These are phyloP conservation scores for Jaminaea rosea DNA, from an alignment of 1,284 basidiomycete species.

Conservation along the genomic window DNA sequence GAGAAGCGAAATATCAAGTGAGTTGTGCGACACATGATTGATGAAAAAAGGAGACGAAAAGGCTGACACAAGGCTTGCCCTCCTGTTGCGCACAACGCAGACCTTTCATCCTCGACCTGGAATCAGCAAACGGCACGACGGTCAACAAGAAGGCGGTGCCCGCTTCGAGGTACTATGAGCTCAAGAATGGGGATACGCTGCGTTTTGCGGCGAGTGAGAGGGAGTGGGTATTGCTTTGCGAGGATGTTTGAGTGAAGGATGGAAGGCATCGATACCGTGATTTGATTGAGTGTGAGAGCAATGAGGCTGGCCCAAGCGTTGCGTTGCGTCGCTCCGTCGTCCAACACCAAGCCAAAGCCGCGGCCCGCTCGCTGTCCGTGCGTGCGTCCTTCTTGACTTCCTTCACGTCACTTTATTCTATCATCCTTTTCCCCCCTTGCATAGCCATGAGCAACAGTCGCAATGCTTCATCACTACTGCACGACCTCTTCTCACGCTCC, in stretches of 20 bases:
- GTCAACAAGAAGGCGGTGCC: not conserved
- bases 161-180: not conserved
- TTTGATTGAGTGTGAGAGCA: too few species aligned
- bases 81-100: not conserved
- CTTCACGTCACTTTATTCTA: not conserved
- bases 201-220: not conserved
- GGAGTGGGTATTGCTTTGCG: not conserved
- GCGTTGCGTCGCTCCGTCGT: too few species aligned
- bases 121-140: not conserved
- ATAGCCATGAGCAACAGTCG: not conserved
- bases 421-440: not conserved
- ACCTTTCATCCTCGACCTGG: not conserved
- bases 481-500: not conserved
- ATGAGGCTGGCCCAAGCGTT: too few species aligned
- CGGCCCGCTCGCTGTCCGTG: too few species aligned
- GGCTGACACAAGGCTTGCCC: not conserved
- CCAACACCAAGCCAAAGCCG: not conserved
- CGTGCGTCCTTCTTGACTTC: not conserved
- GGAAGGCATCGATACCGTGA: not conserved
- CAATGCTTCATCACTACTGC: not conserved
- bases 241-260: not conserved
- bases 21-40: not conserved
- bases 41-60: not conserved
- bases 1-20: conserved; percentile 51
- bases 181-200: not conserved